These are phyloP conservation scores for Septoria linicola DNA, from an alignment of 2,329 filamentous ascomycete genomes.

Conservation along the genomic window DNA sequence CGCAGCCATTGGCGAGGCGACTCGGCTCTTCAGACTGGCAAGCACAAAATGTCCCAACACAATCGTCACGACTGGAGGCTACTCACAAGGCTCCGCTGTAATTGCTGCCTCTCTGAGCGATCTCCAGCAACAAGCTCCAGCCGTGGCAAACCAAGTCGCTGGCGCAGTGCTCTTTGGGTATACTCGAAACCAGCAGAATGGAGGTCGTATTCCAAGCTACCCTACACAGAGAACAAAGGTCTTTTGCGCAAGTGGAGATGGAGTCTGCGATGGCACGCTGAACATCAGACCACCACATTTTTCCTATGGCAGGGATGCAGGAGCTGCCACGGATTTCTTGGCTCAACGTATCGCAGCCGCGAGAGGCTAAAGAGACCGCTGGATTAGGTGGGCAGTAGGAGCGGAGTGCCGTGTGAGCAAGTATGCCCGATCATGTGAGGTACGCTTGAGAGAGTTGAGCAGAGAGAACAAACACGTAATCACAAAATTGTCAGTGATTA, in stretches of 20 bases:
- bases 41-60: constrained; percentile 20
- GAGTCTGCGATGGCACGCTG: constrained; percentile 39
- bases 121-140: constrained; percentile 22
- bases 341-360: constrained; percentile 4
- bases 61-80: constrained; percentile 17
- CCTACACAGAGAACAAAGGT: constrained; percentile 36
- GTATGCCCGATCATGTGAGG: no score
- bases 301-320: constrained; percentile 25
- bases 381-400: background rate
- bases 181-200: constrained; percentile 41
- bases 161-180: constrained; percentile 44
- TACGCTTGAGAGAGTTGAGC: no score
- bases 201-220: constrained; percentile 38
- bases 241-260: constrained; percentile 38
- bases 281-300: constrained; percentile 36
- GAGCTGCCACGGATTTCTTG: constrained; percentile 6
- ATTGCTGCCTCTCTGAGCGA: constrained; percentile 37
- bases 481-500: no score
- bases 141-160: constrained; percentile 35
- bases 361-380: background rate
- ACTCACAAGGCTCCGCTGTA: constrained; percentile 41
- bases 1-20: constrained; percentile 16
- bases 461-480: no score
- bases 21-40: constrained; percentile 17
- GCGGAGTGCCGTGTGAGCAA: no score